Percentiles rank a stretch among this genome's conserved stretches.
Evolutionary conservation across 2,329 filamentous ascomycete genomes (phyloP).

Genomic region (Ophidiomyces ophidiicola): DNA sequence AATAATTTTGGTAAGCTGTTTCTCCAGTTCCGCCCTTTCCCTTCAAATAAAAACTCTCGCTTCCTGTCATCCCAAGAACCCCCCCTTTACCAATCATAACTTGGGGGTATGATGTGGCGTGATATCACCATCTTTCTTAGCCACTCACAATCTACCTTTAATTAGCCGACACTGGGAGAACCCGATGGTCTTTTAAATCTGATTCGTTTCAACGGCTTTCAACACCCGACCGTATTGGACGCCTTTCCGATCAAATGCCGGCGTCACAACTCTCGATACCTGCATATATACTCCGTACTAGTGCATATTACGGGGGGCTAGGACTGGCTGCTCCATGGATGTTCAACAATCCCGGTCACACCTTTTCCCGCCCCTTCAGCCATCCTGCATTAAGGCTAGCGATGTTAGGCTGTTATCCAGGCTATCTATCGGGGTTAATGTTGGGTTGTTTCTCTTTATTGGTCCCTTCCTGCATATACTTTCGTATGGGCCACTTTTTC

Average conservation of each 20-base stretch:
- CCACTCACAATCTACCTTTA: no score
- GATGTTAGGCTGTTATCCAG: constrained; percentile 9
- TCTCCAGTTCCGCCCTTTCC: constrained; percentile 7
- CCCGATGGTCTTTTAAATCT: no score
- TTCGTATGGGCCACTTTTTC: constrained; percentile 7
- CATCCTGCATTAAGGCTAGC: constrained; percentile 10
- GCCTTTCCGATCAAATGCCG: constrained; percentile 7
- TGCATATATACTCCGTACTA: constrained; percentile 8
- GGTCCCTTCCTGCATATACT: neutral
- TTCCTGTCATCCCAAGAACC: constrained; percentile 1
- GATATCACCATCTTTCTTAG: neutral
- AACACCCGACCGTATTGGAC: neutral
- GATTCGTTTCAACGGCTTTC: no score
- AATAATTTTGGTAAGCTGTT: neutral
- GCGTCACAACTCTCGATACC: constrained; percentile 7
- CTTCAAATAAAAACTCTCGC: constrained; percentile 5
- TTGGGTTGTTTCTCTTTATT: neutral
- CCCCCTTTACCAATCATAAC: constrained; percentile 1
- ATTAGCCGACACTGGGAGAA: no score
- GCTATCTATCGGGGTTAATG: constrained; percentile 4
- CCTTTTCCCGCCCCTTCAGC: constrained; percentile 7
- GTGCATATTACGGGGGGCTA: constrained; percentile 7
- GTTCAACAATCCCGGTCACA: constrained; percentile 1
- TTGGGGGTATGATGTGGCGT: neutral
- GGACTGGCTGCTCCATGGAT: constrained; percentile 4